Conservation (phyloP, 306 rosid genomes). For the Purshia tridentata region DNA sequence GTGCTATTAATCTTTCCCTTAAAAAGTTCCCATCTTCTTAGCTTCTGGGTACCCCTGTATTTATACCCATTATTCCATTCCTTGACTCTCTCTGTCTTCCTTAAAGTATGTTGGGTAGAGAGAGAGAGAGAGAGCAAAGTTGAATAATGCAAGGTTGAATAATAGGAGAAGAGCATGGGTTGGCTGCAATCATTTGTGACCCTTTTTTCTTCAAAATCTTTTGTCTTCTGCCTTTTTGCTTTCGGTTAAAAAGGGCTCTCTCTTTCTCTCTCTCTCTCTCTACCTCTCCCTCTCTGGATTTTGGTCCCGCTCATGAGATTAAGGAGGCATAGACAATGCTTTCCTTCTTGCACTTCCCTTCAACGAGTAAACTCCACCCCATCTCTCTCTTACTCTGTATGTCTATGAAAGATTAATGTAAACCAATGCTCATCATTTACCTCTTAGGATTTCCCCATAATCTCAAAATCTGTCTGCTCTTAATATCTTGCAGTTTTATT, state of each 20-base stretch:
- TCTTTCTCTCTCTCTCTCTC: slow-evolving; percentile 18
- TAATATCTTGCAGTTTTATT: background rate
- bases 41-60: slow-evolving; percentile 26
- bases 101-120: slow-evolving; percentile 26
- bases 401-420: background rate
- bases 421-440: slow-evolving; percentile 21
- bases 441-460: background rate
- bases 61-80: slow-evolving; percentile 18
- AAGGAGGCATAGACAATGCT: slow-evolving; percentile 73
- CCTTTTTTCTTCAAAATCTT: slow-evolving; percentile 38
- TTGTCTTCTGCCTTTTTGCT: slow-evolving; percentile 32
- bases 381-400: slow-evolving; percentile 8
- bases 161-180: slow-evolving; percentile 46
- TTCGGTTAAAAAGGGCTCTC: slow-evolving; percentile 44
- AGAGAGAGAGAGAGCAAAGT: slow-evolving; percentile 34
- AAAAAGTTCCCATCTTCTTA: slow-evolving; percentile 24
- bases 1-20: slow-evolving; percentile 23
- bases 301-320: slow-evolving; percentile 67
- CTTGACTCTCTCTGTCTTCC: slow-evolving; percentile 23
- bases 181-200: slow-evolving; percentile 60
- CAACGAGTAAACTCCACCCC: slow-evolving; percentile 52
- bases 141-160: slow-evolving; percentile 55
- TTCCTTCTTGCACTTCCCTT: slow-evolving; percentile 84
- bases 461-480: background rate
- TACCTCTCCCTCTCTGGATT: slow-evolving; percentile 20